Evolutionary conservation across 345 rosid genomes (phyloP).

Genomic region (Linum trigynum): DNA sequence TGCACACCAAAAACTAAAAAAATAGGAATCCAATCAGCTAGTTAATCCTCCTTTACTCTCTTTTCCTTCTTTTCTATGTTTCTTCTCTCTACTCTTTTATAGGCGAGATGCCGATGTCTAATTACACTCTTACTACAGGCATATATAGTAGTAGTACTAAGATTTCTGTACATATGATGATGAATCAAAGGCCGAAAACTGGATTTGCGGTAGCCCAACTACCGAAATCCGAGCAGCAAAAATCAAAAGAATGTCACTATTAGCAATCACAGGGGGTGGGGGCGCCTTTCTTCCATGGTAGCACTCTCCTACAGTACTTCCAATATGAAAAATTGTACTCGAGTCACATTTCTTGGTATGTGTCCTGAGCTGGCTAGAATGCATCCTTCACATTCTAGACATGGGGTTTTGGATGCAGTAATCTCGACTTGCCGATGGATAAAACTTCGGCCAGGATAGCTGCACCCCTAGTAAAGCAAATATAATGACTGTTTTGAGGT

Average conservation of each 20-base stretch:
- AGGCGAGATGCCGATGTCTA: slow-evolving; percentile 55
- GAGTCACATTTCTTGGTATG: slow-evolving; percentile 31
- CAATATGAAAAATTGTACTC: slow-evolving; percentile 20
- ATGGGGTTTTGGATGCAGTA: slow-evolving; percentile 39
- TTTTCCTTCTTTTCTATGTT: slow-evolving; percentile 8
- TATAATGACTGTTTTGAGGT: not conserved
- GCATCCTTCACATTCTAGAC: slow-evolving; percentile 58
- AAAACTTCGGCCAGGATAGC: slow-evolving; percentile 77
- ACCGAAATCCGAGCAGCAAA: slow-evolving; percentile 26
- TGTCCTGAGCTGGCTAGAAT: slow-evolving; percentile 52
- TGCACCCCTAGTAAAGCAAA: slow-evolving; percentile 35
- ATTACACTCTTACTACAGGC: slow-evolving; percentile 42
- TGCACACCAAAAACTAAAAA: slow-evolving; percentile 33
- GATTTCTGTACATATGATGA: slow-evolving; percentile 48
- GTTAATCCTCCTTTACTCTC: slow-evolving; percentile 38
- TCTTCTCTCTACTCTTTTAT: slow-evolving; percentile 22
- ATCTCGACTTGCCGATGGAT: slow-evolving; percentile 49
- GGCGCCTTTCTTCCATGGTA: slow-evolving; percentile 7
- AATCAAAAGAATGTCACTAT: slow-evolving; percentile 42
- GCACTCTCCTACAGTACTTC: slow-evolving; percentile 14
- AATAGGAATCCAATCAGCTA: slow-evolving; percentile 33
- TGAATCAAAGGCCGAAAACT: slow-evolving; percentile 37
- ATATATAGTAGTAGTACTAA: slow-evolving; percentile 19
- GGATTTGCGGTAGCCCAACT: slow-evolving; percentile 21
- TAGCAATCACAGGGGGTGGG: slow-evolving; percentile 27